These are phyloP conservation scores for Curvularia sp. DNA, from an alignment of 2,329 filamentous ascomycete species.

Conservation along the genomic window DNA sequence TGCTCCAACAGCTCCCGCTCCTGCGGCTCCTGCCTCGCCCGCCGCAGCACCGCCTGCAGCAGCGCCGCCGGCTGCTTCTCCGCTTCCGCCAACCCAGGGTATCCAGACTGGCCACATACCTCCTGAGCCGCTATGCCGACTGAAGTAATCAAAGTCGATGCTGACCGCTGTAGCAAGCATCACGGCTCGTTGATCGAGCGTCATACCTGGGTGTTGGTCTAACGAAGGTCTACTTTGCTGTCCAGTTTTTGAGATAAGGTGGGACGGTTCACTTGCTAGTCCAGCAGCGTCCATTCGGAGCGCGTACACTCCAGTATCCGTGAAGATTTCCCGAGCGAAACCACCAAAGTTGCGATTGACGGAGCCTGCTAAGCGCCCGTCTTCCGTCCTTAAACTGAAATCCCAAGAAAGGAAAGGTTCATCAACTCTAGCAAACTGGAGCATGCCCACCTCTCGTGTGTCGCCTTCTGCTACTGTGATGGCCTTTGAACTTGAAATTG, in stretches of 20 bases:
- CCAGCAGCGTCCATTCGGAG: constrained; percentile 68
- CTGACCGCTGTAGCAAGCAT: constrained; percentile 71
- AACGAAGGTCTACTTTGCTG: constrained; percentile 26
- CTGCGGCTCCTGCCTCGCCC: constrained; percentile 49
- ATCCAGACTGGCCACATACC: constrained; percentile 59
- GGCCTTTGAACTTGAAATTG: constrained; percentile 59
- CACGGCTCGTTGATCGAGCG: constrained; percentile 68
- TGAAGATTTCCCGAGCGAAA: constrained; percentile 69
- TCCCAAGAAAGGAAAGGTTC: constrained; percentile 71
- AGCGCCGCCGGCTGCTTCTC: constrained; percentile 33
- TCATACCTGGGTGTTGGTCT: constrained; percentile 60
- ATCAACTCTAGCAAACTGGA: constrained; percentile 68
- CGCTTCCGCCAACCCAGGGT: constrained; percentile 53
- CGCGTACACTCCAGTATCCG: constrained; percentile 70
- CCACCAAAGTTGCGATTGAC: constrained; percentile 70
- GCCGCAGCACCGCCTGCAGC: constrained; percentile 51
- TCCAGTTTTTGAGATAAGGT: constrained; percentile 51
- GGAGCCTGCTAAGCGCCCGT: constrained; percentile 61
- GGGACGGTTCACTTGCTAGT: constrained; percentile 47
- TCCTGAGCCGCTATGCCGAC: constrained; percentile 61
- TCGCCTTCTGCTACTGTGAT: constrained; percentile 51
- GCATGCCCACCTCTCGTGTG: constrained; percentile 55
- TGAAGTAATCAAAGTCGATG: constrained; percentile 73
- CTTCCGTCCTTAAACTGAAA: constrained; percentile 63
- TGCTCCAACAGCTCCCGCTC: constrained; percentile 50